Evolutionary conservation across 352 stramenopile species (phyloP).

Genomic region (Plasmopara viticola): DNA sequence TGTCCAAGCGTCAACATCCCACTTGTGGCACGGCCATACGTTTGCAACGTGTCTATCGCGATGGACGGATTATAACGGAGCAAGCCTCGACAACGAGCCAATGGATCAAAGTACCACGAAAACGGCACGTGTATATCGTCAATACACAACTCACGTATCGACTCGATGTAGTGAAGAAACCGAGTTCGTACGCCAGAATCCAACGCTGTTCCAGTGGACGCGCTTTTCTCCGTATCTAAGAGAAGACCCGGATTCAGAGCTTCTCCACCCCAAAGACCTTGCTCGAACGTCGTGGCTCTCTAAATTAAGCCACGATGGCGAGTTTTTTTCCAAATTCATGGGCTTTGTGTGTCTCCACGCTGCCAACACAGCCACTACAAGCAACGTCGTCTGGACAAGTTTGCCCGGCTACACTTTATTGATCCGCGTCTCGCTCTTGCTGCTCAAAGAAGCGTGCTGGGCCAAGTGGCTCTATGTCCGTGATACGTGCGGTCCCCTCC

Average conservation of each 20-base stretch:
- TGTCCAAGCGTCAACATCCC: conserved; percentile 30
- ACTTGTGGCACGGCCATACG: conserved; percentile 42
- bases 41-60: conserved; percentile 47
- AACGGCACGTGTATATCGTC: conserved; percentile 16
- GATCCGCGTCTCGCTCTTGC: conserved; percentile 45
- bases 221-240: conserved; percentile 52
- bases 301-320: conserved; percentile 56
- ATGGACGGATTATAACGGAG: conserved; percentile 54
- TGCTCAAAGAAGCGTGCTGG: conserved; percentile 66
- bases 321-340: conserved; percentile 77
- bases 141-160: conserved; percentile 10
- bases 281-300: conserved; percentile 38
- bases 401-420: conserved; percentile 57
- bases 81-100: conserved; percentile 32
- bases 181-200: conserved; percentile 39
- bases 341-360: conserved; percentile 43
- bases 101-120: conserved; percentile 23
- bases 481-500: conserved; percentile 33
- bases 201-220: conserved; percentile 56
- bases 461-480: conserved; percentile 52
- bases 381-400: conserved; percentile 38
- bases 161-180: not conserved
- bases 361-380: conserved; percentile 30
- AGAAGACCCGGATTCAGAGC: conserved; percentile 43
- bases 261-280: conserved; percentile 47